Evolutionary conservation across 1,284 basidiomycete genomes (phyloP).

Genomic region (Singerocomus rubriflavus): DNA sequence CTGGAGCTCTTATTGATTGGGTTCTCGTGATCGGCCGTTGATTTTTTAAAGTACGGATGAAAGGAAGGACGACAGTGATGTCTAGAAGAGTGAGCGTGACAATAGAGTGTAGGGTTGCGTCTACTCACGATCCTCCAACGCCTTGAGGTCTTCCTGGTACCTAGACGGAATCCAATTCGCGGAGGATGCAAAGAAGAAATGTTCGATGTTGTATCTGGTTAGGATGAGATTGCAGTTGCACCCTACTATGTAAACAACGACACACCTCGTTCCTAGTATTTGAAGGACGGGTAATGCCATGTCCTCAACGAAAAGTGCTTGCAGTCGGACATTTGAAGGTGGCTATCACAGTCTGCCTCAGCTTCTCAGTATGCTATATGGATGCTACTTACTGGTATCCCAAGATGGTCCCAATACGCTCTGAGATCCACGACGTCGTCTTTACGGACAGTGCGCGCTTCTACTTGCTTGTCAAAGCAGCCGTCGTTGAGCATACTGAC

Average conservation of each 20-base stretch:
- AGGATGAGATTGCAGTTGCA: constrained; percentile 1
- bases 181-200: constrained; percentile 57
- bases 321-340: constrained; percentile 36
- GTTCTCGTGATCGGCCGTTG: constrained; percentile 15
- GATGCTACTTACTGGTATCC: constrained; percentile 19
- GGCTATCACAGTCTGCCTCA: constrained; percentile 26
- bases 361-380: not conserved
- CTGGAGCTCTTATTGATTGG: constrained; percentile 2
- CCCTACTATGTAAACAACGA: not conserved
- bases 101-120: not conserved
- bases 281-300: constrained; percentile 45
- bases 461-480: constrained; percentile 12
- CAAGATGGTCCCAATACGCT: constrained; percentile 22
- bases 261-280: constrained; percentile 50
- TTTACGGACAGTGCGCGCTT: constrained; percentile 7
- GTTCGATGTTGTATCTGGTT: constrained; percentile 40
- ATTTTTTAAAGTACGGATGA: constrained; percentile 37
- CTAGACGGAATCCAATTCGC: constrained; percentile 53
- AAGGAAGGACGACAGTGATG: constrained; percentile 49
- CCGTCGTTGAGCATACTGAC: constrained; percentile 42
- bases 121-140: constrained; percentile 45
- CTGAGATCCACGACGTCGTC: constrained; percentile 1
- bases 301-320: constrained; percentile 49
- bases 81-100: constrained; percentile 29
- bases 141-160: constrained; percentile 44